phyloP scores from a whole-genome alignment of 768 basidiomycete genomes.

The Lactifluus echinatus region DNA sequence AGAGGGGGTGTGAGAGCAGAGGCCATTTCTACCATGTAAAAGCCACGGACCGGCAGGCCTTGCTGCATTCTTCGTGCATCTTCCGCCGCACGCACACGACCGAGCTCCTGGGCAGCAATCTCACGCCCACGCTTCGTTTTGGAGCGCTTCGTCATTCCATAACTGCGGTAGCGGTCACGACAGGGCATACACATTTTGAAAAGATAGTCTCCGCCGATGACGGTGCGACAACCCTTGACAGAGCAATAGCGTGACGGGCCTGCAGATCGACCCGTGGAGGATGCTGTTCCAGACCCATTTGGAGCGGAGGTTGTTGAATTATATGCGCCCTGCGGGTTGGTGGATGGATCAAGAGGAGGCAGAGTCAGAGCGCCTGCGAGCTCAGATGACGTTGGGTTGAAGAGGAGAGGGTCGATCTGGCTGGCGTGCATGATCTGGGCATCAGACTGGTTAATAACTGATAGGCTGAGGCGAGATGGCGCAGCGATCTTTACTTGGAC shows the following conservation, averaged over 20 bases:
- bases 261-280: constrained; percentile 3
- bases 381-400: constrained; percentile 34
- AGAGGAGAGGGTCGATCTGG: constrained; percentile 28
- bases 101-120: constrained; percentile 35
- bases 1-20: background rate
- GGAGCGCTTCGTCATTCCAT: constrained; percentile 46
- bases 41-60: constrained; percentile 32
- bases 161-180: constrained; percentile 40
- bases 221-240: constrained; percentile 45
- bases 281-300: background rate
- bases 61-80: constrained; percentile 29
- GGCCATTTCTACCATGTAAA: background rate
- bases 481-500: background rate
- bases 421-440: constrained; percentile 12
- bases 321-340: background rate
- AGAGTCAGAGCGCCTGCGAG: constrained; percentile 42
- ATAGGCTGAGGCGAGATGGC: background rate
- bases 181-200: constrained; percentile 30
- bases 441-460: background rate
- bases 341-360: constrained; percentile 22
- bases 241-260: constrained; percentile 36
- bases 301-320: background rate
- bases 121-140: constrained; percentile 44
- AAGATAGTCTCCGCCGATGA: constrained; percentile 32
- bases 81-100: constrained; percentile 31